Evolutionary conservation across 140 eudicot genomes (phyloP), one percentile per base, ranked within the genome.

Genomic region (Oenanthe javanica): DNA sequence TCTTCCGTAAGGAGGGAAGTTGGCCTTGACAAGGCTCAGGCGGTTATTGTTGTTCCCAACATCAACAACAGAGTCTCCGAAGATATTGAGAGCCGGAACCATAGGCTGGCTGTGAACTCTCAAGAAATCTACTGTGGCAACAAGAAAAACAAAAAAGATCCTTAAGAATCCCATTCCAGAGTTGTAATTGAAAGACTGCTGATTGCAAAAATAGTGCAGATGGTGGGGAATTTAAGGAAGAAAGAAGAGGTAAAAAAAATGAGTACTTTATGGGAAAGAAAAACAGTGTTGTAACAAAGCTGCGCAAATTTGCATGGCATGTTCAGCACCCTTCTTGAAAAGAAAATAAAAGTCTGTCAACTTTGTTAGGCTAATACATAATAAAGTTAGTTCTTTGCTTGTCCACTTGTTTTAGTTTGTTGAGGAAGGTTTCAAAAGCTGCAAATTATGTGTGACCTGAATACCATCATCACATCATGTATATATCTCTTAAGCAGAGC

Each of bases 1-100:
- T 83, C 98, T 87, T 38, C 98, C 98, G 15, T 93, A 91, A 77
- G 98, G 98, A 63, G 81, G 90, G 57, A 93, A 91, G 86, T 91
- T 87, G 5, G 98, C 92, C 82, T 86, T 88, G 87, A 93, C 79
- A 46, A 91, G 76, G 12, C 96, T 89, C 10, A 21, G 16, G 77
- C 88, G 83, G 70, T 87, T 50, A 79, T 93, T 93, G 82, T 93
- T 93, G 87, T 93, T 93, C 78, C 98, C 98, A 14, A 79, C 88
- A 64, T 93, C 98, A 52, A 86, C 87, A 3, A 88, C 87, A 0
- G 97, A 89, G 84, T 93, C 98, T 1, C 98, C 98, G 31, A 89
- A 91, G 79, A 89, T 86, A 86, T 90, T 85, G n/a, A 93, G 77
- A 21, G 91, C 91, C 10, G 98, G 98, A 74, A 93, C 96, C 15